phyloP scores from a whole-genome alignment of 306 rosid genomes.

The Prunus campanulata region DNA sequence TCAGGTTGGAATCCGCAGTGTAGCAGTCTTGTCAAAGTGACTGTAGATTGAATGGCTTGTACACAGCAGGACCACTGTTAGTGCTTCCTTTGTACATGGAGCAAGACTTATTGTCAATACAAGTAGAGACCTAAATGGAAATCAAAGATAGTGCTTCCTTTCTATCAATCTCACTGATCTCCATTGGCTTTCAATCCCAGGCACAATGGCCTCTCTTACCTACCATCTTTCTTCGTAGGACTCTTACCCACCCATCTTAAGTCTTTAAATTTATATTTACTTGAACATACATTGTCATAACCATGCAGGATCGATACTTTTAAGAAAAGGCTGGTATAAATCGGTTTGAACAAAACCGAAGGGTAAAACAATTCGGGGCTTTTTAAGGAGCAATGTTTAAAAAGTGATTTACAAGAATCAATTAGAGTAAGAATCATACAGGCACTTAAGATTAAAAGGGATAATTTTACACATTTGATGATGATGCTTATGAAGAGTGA shows the following conservation, averaged over 20 bases:
- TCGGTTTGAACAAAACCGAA: neutral
- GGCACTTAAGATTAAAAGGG: neutral
- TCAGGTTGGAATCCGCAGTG: neutral
- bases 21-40: neutral
- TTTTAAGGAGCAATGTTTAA: neutral
- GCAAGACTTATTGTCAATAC: neutral
- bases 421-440: neutral
- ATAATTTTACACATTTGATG: neutral
- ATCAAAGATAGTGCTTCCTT: neutral
- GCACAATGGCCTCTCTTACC: neutral
- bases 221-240: neutral
- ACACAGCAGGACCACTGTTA: neutral
- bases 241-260: neutral
- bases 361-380: neutral
- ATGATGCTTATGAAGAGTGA: neutral
- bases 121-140: neutral
- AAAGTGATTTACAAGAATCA: neutral
- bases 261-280: neutral
- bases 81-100: neutral
- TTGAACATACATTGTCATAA: neutral
- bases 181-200: too few species aligned
- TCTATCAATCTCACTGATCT: neutral
- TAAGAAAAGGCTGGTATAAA: neutral
- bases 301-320: neutral
- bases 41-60: neutral